Base-by-base conservation (phyloP, 306 rosid species). In the Castanea sativa region DNA sequence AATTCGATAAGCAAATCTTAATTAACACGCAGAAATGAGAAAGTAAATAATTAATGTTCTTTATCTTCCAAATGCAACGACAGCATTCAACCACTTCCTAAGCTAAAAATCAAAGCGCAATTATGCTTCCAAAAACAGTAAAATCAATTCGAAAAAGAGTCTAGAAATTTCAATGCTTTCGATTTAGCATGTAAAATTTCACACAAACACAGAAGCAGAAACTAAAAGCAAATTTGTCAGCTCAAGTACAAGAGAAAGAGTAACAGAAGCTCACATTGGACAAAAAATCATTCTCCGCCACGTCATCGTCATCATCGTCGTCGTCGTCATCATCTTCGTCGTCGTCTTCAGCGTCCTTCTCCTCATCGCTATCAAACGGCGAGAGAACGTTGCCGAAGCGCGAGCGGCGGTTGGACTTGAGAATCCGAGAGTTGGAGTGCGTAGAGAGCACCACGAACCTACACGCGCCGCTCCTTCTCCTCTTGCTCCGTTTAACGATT, bases 361-460 rank as follows among this genome's bases (percentile, higher is more conserved):
- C 88, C 3, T 75, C 89, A 19, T 90, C 96, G n/a, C 58, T 49
- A 58, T 92, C 90, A 63, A 89, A 90, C 1, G 90, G 87, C 0
- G 88, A 89, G 53, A 90, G 72, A 27, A 75, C 32, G 65, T 84
- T 81, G n/a, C 96, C 93, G 55, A 79, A 86, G 78, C 85, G 79
- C 1, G 97, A 88, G 82, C 83, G 83, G 55, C 91, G 61, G 83
- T 93, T 93, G 76, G 89, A 85, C 86, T 95, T 95, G 79, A 93
- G 79, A 83, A 95, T 82, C 23, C 55, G 89, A 1, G 93, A 89
- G 83, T 82, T 95, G 79, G 99, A 91, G 86, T 95, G 99, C 9
- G 93, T 86, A 0, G 97, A 91, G 71, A 81, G 78, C 72, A 84
- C 88, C 38, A 86, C 84, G 63, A 90, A 75, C 69, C 85, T 76